Evolutionary conservation across 768 basidiomycete species (phyloP).

Genomic region (Coprinopsis sp.): DNA sequence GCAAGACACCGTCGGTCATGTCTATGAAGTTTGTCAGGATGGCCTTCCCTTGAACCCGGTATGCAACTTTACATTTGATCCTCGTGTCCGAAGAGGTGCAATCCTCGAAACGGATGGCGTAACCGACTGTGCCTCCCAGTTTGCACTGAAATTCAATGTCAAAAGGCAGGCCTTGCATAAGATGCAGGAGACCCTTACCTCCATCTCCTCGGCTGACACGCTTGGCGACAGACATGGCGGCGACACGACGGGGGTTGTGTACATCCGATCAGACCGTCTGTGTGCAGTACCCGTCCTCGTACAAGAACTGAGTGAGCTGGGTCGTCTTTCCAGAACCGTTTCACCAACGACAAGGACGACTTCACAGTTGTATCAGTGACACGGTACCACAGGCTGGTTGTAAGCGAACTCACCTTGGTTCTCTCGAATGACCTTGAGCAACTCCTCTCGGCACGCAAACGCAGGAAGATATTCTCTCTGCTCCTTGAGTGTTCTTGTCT

Average conservation of each 20-base stretch:
- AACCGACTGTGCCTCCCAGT: conserved; percentile 87
- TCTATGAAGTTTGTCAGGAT: conserved; percentile 41
- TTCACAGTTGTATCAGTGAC: conserved; percentile 25
- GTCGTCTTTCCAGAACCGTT: conserved; percentile 99
- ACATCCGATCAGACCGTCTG: conserved; percentile 91
- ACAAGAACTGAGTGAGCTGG: conserved; percentile 89
- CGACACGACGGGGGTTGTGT: conserved; percentile 98
- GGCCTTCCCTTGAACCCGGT: background rate
- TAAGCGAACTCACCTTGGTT: conserved; percentile 73
- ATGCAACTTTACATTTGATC: conserved; percentile 80
- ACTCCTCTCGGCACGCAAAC: conserved; percentile 92
- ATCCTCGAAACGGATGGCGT: conserved; percentile 98
- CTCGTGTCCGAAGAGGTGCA: conserved; percentile 92
- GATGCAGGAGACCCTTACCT: conserved; percentile 45
- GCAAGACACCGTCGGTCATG: conserved; percentile 98
- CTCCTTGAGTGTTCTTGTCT: conserved; percentile 80
- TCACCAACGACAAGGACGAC: conserved; percentile 97
- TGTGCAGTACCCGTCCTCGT: conserved; percentile 93
- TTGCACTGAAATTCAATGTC: conserved; percentile 54
- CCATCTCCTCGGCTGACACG: conserved; percentile 99
- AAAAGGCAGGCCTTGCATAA: conserved; percentile 4
- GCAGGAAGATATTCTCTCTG: conserved; percentile 97
- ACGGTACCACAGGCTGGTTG: background rate
- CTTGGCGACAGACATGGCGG: conserved; percentile 99
- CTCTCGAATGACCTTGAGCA: conserved; percentile 84